phyloP scores from a whole-genome alignment of 345 rosid genomes.

The Citrus inodora region DNA sequence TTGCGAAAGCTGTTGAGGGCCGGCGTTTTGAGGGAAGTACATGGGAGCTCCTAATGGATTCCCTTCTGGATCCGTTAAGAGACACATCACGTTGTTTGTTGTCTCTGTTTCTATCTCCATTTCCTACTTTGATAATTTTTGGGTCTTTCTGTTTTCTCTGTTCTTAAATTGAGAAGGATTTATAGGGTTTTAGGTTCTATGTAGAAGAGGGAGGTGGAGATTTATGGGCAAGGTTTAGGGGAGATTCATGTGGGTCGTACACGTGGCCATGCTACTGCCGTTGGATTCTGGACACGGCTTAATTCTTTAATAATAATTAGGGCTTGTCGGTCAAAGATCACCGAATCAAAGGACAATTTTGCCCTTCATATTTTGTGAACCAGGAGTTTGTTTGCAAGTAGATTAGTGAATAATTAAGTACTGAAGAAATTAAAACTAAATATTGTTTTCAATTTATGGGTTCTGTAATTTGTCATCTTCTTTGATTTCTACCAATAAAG shows the following conservation, averaged over 20 bases:
- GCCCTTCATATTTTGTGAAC: too few relatives aligned
- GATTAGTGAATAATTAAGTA: too few relatives aligned
- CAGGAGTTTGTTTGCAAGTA: too few relatives aligned
- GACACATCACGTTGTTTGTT: constrained; percentile 71
- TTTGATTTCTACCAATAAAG: too few relatives aligned
- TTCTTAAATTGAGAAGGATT: neutral
- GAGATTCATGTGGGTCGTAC: neutral
- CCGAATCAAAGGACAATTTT: too few relatives aligned
- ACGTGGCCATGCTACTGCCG: neutral
- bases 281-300: neutral
- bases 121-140: neutral
- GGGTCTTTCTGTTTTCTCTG: neutral
- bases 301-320: too few relatives aligned
- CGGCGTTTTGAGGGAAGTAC: constrained; percentile 79
- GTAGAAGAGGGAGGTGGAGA: too few relatives aligned
- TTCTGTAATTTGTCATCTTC: too few relatives aligned
- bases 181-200: neutral
- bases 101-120: constrained; percentile 38
- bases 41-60: constrained; percentile 58
- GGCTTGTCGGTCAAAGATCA: too few relatives aligned
- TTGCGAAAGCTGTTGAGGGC: constrained; percentile 77
- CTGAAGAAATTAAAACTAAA: too few relatives aligned
- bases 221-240: too few relatives aligned
- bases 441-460: too few relatives aligned
- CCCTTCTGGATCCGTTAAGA: constrained; percentile 82